Base-by-base conservation (phyloP, 805 yeast genomes). In the Ogataea ramenticola region DNA sequence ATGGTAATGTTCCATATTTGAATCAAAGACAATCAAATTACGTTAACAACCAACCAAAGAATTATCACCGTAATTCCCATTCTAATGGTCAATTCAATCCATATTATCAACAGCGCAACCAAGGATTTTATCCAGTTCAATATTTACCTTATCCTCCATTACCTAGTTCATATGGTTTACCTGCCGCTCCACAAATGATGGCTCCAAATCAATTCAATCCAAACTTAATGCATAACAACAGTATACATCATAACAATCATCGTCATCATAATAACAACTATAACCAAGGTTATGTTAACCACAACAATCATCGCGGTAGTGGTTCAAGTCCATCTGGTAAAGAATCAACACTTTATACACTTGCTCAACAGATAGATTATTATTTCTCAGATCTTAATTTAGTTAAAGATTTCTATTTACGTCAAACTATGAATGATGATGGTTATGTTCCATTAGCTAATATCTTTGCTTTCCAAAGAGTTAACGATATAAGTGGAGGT, bases 311-410 rank as follows among this genome's bases (percentile, higher is more conserved):
- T 22, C 27, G 19, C 9, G 19, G 24, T 19, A 34, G 17, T 20
- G 20, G 20, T 5, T 12, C 35, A 22, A 4, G 15, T 14, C 2
- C n/a, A 19, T 14, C 12, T 12, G 21, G 4, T 22, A 26, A 30
- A 20, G 36, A 30, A n/a, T 17, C 40, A 6, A 15, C n/a, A n/a
- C 14, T 24, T 17, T 20, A 22, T 4, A 38, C 30, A 19, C 49
- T 61, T 33, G 56, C 75, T 8, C 62, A 61, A 62, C 98, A 90
- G 70, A 70, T 91, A 42, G 93, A 87, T 60, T 93, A 93, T 70
- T 93, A 93, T 65, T 86, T 93, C 67, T 82, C 95, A 27, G 71
- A 81, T 41, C 96, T 88, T 55, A 93, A 93, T 65, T 72, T 93
- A 65, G 71, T 83, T 54, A 86, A 88, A 66, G 99, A 93, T 66